These are phyloP conservation scores for Pichia nanzhaoensis DNA, from an alignment of 805 yeast species.

Conservation along the genomic window DNA sequence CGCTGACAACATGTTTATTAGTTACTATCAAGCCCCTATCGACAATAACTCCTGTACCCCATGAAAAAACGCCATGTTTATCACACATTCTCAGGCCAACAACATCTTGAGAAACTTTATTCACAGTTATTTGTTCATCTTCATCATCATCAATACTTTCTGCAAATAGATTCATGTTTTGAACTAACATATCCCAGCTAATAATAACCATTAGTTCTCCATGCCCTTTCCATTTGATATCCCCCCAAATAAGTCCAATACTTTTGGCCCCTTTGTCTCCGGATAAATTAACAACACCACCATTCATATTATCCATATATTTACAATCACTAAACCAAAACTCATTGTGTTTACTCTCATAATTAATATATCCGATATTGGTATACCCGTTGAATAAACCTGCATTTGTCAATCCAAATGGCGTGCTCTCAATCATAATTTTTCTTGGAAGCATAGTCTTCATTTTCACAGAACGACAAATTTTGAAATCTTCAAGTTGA, in stretches of 20 bases:
- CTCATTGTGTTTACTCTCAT: constrained; percentile 16
- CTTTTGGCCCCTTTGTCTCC: neutral
- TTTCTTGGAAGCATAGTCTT: constrained; percentile 5
- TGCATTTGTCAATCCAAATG: constrained; percentile 21
- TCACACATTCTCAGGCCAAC: constrained; percentile 15
- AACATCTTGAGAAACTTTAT: neutral
- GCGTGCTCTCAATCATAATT: constrained; percentile 18
- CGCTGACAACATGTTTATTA: constrained; percentile 34
- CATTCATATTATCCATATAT: constrained; percentile 41
- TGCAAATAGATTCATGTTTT: neutral
- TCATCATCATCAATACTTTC: neutral
- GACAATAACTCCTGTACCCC: constrained; percentile 41
- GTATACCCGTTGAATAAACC: constrained; percentile 19
- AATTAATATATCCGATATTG: constrained; percentile 22
- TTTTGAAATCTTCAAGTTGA: constrained; percentile 28
- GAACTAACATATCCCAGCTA: constrained; percentile 16
- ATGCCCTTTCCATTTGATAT: constrained; percentile 36
- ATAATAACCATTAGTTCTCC: constrained; percentile 34
- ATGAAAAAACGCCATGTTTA: constrained; percentile 17
- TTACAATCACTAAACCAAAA: constrained; percentile 32
- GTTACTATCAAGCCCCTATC: constrained; percentile 31
- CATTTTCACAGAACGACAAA: constrained; percentile 4
- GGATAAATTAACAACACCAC: constrained; percentile 27
- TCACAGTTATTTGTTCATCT: neutral
- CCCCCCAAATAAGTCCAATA: constrained; percentile 36